Base-by-base conservation (phyloP, 345 rosid genomes). In the Carallia pectinifolia region DNA sequence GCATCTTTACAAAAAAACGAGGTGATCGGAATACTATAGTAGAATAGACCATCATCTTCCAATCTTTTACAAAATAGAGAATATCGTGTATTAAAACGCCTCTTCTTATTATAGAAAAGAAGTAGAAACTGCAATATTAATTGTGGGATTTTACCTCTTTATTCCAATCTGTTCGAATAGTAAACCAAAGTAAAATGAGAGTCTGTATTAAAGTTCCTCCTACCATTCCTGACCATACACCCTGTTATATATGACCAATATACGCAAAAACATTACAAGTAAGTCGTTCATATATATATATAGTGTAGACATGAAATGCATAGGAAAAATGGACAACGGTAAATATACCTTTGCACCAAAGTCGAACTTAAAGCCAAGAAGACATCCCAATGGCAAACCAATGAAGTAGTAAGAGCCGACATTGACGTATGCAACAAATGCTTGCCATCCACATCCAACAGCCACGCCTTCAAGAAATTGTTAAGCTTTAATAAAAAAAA, bases 381-480 rank as follows among this genome's bases (percentile, higher is more conserved):
- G 58, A 6, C 78, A 81, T 0, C 94, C 97, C 2, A 87, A 16
- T 0, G 93, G 97, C 17, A 88, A 62, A 2, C 93, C 93, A 34
- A 89, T 73, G 6, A 89, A 1, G 76, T 88, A 88, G 72, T 88
- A 92, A 62, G 96, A 89, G 18, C 89, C 97, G 6, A 89, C 81
- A 52, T 89, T 91, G 0, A 92, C 91, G 33, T 85, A 92, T 5
- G 97, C 97, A 15, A 92, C 93, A 80, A 89, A 83, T 15, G 95
- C 90, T 78, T 91, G 93, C 96, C 97, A 89, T 72, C 95, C 93
- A 59, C 93, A 88, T 1, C 93, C 97, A 23, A 88, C 93, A 39
- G 91, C 96, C 55, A 89, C 97, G 31, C 97, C 94, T 86, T 59
- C 62, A 50, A 16, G 33, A 69, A 58, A 17, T 33, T 2, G 34